phyloP scores from a whole-genome alignment of 805 yeast species.

The Candida insectalens region DNA sequence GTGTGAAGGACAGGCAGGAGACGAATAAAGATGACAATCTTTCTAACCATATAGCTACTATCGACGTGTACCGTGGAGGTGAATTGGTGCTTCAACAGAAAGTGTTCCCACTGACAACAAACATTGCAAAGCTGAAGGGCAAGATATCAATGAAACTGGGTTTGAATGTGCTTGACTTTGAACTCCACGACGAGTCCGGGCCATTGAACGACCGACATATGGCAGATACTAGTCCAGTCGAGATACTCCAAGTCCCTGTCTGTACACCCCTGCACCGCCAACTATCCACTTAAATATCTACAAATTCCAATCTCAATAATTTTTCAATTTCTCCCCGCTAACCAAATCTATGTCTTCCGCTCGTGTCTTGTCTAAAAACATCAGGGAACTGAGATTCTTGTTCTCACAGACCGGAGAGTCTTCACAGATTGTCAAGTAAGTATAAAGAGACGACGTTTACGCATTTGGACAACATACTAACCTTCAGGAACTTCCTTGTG shows the following conservation, averaged over 20 bases:
- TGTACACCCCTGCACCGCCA: too few relatives aligned
- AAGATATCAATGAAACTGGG: slow-evolving; percentile 18
- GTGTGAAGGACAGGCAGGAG: slow-evolving; percentile 7
- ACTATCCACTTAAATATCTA: too few relatives aligned
- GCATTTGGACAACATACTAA: too few relatives aligned
- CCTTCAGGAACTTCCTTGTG: slow-evolving; percentile 45
- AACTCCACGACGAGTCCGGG: too few relatives aligned
- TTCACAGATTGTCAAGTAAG: slow-evolving; percentile 30
- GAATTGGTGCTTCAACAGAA: slow-evolving; percentile 9
- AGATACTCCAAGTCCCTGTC: too few relatives aligned
- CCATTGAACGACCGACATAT: too few relatives aligned
- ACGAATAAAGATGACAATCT: not conserved
- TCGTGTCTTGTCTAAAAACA: slow-evolving; percentile 36
- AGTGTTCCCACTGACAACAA: slow-evolving; percentile 23
- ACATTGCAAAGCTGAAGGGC: slow-evolving; percentile 27
- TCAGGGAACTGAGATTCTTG: slow-evolving; percentile 76
- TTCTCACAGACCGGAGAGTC: slow-evolving; percentile 70
- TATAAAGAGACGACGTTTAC: too few relatives aligned
- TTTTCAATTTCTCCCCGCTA: not conserved
- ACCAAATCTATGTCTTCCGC: slow-evolving; percentile 10
- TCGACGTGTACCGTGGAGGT: slow-evolving; percentile 1
- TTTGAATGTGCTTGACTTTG: slow-evolving; percentile 10
- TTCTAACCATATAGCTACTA: not conserved
- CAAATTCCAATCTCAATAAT: not conserved
- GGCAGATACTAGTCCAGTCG: too few relatives aligned